Percentiles rank a stretch among this genome's conserved stretches.
phyloP scores from a whole-genome alignment of 2,329 filamentous ascomycete species.

The Laburnicola sp. region DNA sequence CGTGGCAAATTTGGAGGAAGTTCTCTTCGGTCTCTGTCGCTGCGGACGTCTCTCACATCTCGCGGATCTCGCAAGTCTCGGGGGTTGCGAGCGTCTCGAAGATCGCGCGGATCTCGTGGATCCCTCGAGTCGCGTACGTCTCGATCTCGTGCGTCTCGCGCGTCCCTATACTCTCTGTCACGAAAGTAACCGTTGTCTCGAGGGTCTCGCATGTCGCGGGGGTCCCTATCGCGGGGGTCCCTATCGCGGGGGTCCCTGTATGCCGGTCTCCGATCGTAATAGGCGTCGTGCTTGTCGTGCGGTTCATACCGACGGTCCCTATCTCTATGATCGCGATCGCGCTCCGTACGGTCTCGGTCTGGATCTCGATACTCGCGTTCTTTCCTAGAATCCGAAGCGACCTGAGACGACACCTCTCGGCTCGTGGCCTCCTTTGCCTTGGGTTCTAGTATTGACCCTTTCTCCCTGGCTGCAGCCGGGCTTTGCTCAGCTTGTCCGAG shows the following conservation, averaged over 20 bases:
- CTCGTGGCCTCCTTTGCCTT: slow-evolving; percentile 46
- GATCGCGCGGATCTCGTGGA: slow-evolving; percentile 22
- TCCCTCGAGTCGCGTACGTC: slow-evolving; percentile 20
- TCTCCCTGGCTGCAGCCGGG: slow-evolving; percentile 43
- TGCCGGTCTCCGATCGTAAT: slow-evolving; percentile 20
- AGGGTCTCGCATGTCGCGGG: slow-evolving; percentile 26
- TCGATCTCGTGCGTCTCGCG: slow-evolving; percentile 23
- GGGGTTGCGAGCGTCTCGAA: slow-evolving; percentile 19
- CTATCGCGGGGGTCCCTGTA: slow-evolving; percentile 16
- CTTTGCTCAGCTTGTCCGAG: slow-evolving; percentile 32
- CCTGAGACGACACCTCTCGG: slow-evolving; percentile 26
- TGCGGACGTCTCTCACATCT: slow-evolving; percentile 29
- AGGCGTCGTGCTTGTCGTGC: slow-evolving; percentile 18
- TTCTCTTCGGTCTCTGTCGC: slow-evolving; percentile 35
- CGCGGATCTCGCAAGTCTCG: slow-evolving; percentile 23
- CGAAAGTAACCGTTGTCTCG: slow-evolving; percentile 40
- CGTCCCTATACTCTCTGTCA: slow-evolving; percentile 25
- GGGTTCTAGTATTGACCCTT: slow-evolving; percentile 49
- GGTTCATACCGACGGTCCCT: slow-evolving; percentile 41
- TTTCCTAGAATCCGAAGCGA: slow-evolving; percentile 25
- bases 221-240: slow-evolving; percentile 27
- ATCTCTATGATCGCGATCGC: slow-evolving; percentile 46
- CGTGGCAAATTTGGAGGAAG: slow-evolving; percentile 25
- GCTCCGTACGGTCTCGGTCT: slow-evolving; percentile 35
- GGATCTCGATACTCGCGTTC: slow-evolving; percentile 34